These are phyloP conservation scores for Arthrobotrys iridis DNA, from an alignment of 2,329 filamentous ascomycete species.

Conservation along the genomic window DNA sequence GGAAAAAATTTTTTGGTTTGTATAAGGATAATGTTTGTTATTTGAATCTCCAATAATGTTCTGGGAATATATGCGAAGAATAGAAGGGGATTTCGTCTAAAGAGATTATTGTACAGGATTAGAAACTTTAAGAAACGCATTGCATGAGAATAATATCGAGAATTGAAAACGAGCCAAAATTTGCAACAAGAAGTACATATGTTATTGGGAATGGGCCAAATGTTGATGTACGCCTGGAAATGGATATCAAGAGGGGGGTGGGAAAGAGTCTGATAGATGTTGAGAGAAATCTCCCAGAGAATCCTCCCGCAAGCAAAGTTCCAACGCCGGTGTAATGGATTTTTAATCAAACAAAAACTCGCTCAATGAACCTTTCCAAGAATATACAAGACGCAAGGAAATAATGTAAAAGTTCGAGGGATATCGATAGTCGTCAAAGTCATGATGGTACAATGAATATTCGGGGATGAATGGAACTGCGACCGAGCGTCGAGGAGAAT, in stretches of 20 bases:
- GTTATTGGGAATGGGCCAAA: background rate
- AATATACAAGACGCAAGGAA: constrained; percentile 28
- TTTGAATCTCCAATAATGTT: background rate
- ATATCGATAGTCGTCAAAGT: constrained; percentile 44
- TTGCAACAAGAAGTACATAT: constrained; percentile 19
- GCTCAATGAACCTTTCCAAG: constrained; percentile 43
- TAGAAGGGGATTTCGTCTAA: constrained; percentile 31
- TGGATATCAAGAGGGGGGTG: constrained; percentile 31
- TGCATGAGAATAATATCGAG: constrained; percentile 5
- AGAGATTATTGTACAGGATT: constrained; percentile 49
- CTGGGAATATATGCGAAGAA: constrained; percentile 7
- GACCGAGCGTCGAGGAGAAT: background rate
- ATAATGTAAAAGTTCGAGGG: constrained; percentile 1
- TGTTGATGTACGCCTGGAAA: constrained; percentile 42
- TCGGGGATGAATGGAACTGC: background rate
- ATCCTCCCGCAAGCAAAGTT: constrained; percentile 29
- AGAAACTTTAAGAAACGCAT: constrained; percentile 9
- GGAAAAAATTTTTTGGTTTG: background rate
- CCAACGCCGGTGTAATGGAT: constrained; percentile 48
- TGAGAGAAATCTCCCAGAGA: constrained; percentile 51
- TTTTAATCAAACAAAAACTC: constrained; percentile 29
- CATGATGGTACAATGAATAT: constrained; percentile 43
- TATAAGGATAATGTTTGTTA: background rate
- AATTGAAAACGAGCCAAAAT: constrained; percentile 11
- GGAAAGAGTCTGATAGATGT: constrained; percentile 22